Percentiles rank a stretch among this genome's conserved stretches.
Conservation (phyloP, 768 basidiomycete species). For the Albatrellus ellisii region DNA sequence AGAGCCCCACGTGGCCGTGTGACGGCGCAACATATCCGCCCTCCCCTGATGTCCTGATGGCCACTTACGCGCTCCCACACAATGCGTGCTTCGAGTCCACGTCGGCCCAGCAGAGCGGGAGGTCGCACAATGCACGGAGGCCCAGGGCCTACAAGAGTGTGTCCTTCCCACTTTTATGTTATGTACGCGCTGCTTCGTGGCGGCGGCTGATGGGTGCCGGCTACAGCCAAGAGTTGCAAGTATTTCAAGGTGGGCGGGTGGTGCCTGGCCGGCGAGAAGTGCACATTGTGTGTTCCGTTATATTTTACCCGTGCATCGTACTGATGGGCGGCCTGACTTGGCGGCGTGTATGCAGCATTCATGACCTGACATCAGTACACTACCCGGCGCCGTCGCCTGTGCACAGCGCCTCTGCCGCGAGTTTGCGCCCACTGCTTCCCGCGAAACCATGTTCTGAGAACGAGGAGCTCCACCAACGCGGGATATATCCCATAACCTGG, state of each 20-base stretch:
- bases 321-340: background rate
- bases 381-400: too few relatives aligned
- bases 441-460: background rate
- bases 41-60: too few relatives aligned
- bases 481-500: constrained; percentile 59
- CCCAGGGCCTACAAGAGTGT: constrained; percentile 11
- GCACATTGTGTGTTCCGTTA: constrained; percentile 11
- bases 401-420: background rate
- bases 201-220: background rate
- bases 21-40: too few relatives aligned
- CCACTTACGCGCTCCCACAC: too few relatives aligned
- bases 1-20: too few relatives aligned
- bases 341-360: too few relatives aligned
- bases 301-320: background rate
- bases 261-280: constrained; percentile 10
- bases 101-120: too few relatives aligned
- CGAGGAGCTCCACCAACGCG: constrained; percentile 14
- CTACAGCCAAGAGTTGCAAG: constrained; percentile 12
- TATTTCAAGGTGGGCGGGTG: constrained; percentile 10
- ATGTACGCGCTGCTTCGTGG: background rate
- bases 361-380: too few relatives aligned
- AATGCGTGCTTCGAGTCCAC: too few relatives aligned
- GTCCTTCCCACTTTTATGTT: background rate
- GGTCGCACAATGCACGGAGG: too few relatives aligned
- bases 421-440: background rate